phyloP scores from a whole-genome alignment of 345 rosid genomes.

The Pugionium dolabratum region DNA sequence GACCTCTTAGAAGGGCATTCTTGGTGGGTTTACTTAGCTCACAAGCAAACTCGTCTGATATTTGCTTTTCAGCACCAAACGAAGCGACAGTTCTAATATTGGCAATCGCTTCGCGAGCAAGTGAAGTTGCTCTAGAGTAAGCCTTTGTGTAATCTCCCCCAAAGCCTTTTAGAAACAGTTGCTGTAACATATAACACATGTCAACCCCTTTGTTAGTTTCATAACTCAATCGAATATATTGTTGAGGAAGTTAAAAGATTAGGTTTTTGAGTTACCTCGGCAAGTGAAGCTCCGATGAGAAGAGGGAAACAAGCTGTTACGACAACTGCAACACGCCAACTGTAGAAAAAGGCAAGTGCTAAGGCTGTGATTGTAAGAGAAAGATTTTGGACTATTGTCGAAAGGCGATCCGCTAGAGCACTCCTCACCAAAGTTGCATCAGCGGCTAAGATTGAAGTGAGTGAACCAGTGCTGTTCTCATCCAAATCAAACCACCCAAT shows the following conservation, averaged over 20 bases:
- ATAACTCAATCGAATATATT: background rate
- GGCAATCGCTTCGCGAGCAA: conserved; percentile 76
- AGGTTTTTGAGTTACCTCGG: conserved; percentile 49
- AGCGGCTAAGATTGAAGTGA: conserved; percentile 63
- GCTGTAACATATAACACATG: conserved; percentile 43
- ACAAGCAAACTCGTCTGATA: too few relatives aligned
- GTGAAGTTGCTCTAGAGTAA: conserved; percentile 58
- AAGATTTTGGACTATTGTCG: conserved; percentile 72
- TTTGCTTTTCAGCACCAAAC: conserved; percentile 49
- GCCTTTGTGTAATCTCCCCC: conserved; percentile 68
- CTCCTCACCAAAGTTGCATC: conserved; percentile 80
- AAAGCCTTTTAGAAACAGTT: conserved; percentile 78
- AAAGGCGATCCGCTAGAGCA: conserved; percentile 77
- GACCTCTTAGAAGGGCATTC: conserved; percentile 62
- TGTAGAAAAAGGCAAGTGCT: conserved; percentile 57
- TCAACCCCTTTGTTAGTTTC: conserved; percentile 12
- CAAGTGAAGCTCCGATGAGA: conserved; percentile 69
- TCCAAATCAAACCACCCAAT: conserved; percentile 88
- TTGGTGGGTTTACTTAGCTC: conserved; percentile 59
- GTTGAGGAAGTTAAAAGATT: background rate
- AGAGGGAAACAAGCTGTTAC: conserved; percentile 75
- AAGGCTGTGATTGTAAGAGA: conserved; percentile 78
- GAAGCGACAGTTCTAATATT: conserved; percentile 76
- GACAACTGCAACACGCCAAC: conserved; percentile 85
- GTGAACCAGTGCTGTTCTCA: conserved; percentile 67